Evolutionary conservation across 192 early-diverging fungal genomes (phyloP), one percentile per base, ranked within the genome.

Genomic region (Umbelopsis sp.): DNA sequence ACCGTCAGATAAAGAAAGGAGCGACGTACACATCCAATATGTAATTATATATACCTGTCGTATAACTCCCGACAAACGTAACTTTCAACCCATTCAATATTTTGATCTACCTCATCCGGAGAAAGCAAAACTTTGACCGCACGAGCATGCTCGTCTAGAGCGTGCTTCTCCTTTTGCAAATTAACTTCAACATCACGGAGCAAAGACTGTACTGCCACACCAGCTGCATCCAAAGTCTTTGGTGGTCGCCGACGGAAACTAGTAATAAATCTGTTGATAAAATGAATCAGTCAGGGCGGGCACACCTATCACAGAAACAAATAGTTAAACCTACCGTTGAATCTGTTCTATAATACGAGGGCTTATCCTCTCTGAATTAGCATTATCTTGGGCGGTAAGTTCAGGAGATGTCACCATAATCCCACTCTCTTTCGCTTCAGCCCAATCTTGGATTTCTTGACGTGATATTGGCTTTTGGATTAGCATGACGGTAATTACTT

Each of bases 21-120:
- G 32, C 4, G 2, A 66, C 0, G 31, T 47, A 20, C 32, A 31
- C 36, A 2, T 2, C 22, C 16, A 3, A 26, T 43, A 43, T 20
- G 20, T 16, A 22, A 9, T 14, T 1, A 2, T 36, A 29, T 44
- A 47, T 78, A 83, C 82, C 69, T 45, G 1, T 71, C 66, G 56
- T 86, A 86, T 25, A 86, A 45, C 43, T 83, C 80, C 3, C 71
- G 65, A 65, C 84, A 86, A 4, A 86, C 65, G 68, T 80, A 86
- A 7, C 69, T 66, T 45, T 86, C 84, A 0, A 86, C 74, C 50
- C 69, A 77, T 51, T 86, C 84, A 3, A 86, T 53, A 53, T 76
- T 74, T n/a, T 80, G 75, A 12, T 83, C 74, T 10, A 80, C 51
- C 38, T 80, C 78, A 31, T 77, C 72, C 31, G 59, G 68, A 34